phyloP scores from a whole-genome alignment of 768 basidiomycete species.

The Lyophyllum decastes region DNA sequence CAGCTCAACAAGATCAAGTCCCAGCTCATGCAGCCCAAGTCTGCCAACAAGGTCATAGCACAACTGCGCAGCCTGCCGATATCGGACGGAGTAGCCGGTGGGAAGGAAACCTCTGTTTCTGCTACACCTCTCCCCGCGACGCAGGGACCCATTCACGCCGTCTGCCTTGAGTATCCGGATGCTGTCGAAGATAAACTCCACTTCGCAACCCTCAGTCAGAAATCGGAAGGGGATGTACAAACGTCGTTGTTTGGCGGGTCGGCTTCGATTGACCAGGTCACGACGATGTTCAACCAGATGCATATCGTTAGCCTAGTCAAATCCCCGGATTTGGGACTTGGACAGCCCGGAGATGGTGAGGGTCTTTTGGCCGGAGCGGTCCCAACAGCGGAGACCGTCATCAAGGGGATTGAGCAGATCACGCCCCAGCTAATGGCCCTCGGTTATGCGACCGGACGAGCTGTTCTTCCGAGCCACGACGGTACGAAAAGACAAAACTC shows the following conservation, averaged over 20 bases:
- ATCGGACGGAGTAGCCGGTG: slow-evolving; percentile 28
- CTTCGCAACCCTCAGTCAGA: slow-evolving; percentile 47
- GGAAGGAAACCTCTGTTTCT: slow-evolving; percentile 17
- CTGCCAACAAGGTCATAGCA: slow-evolving; percentile 71
- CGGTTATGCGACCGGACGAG: slow-evolving; percentile 73
- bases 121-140: slow-evolving; percentile 4
- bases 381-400: slow-evolving; percentile 72
- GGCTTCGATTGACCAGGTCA: slow-evolving; percentile 51
- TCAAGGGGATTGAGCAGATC: slow-evolving; percentile 67
- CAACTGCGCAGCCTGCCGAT: slow-evolving; percentile 67
- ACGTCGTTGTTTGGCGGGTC: slow-evolving; percentile 38
- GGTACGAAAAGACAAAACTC: slow-evolving; percentile 31
- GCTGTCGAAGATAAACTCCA: slow-evolving; percentile 60
- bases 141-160: slow-evolving; percentile 69
- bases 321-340: slow-evolving; percentile 68
- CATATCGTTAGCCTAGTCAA: slow-evolving; percentile 61
- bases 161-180: slow-evolving; percentile 68
- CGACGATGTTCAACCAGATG: slow-evolving; percentile 56
- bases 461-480: slow-evolving; percentile 65
- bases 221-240: slow-evolving; percentile 8
- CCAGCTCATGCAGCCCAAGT: slow-evolving; percentile 64
- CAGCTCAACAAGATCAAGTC: slow-evolving; percentile 67
- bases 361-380: slow-evolving; percentile 76
- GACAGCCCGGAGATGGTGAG: slow-evolving; percentile 66
- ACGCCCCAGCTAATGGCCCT: slow-evolving; percentile 79